Evolutionary conservation across 106 monocot genomes (phyloP).

Genomic region (Alisma plantagoaquatica): DNA sequence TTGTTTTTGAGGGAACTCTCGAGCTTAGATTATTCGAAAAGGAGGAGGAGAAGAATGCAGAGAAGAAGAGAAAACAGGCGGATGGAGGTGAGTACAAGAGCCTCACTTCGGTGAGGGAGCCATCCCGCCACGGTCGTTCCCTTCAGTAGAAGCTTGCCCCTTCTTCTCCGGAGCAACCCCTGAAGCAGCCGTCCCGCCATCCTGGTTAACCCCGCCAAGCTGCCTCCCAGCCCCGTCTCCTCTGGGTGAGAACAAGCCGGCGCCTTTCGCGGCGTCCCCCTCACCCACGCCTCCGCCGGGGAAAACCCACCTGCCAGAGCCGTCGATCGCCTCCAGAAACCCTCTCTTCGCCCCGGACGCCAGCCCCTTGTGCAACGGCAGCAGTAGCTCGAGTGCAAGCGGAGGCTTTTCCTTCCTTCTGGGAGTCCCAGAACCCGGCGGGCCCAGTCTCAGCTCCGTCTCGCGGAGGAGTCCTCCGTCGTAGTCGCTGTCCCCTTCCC

Average conservation of each 20-base stretch:
- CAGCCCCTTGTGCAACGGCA: slow-evolving; percentile 11
- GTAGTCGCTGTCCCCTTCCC: not conserved
- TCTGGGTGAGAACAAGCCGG: too few species aligned
- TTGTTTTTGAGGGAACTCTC: too few species aligned
- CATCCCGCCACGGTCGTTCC: slow-evolving; percentile 13
- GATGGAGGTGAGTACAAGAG: not conserved
- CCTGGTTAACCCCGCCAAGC: too few species aligned
- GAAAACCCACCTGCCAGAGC: too few species aligned
- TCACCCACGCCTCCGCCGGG: too few species aligned
- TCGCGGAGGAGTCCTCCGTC: slow-evolving; percentile 22
- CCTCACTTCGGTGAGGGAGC: slow-evolving; percentile 42
- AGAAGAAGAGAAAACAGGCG: not conserved
- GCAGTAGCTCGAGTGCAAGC: slow-evolving; percentile 15
- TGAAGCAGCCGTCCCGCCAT: too few species aligned
- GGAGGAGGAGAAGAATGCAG: not conserved
- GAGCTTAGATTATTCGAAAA: too few species aligned
- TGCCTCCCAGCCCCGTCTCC: too few species aligned
- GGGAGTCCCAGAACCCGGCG: slow-evolving; percentile 45
- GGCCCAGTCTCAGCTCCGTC: slow-evolving; percentile 60
- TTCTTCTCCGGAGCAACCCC: slow-evolving; percentile 42
- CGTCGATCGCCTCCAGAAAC: slow-evolving; percentile 15
- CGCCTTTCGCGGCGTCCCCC: slow-evolving; percentile 1
- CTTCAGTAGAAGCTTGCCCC: not conserved
- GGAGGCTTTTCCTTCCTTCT: slow-evolving; percentile 18
- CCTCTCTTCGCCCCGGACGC: slow-evolving; percentile 45